Evolutionary conservation across 179 eudicot genomes (phyloP), one percentile per base, ranked within the genome.

Genomic region (Dionaea muscipula): DNA sequence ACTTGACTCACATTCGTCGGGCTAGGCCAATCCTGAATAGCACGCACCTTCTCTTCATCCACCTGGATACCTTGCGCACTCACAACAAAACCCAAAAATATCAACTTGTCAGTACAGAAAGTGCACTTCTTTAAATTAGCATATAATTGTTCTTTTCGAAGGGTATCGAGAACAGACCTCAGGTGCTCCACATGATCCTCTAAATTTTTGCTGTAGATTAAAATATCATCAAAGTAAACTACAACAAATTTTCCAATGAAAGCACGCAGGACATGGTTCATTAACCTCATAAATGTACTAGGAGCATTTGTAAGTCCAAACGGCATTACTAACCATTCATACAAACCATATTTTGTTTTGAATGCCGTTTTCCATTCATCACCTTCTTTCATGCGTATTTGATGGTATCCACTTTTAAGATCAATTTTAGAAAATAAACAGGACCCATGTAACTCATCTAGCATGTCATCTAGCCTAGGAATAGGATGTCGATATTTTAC

Each of bases 141-240:
- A 55, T 23, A 55, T 12, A 55, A n/a, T 7, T 23, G 15, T 25
- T 55, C 20, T 39, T 26, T 4, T 26, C 48, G 39, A 0, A 55
- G 17, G 0, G 6, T 16, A 14, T 39, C 23, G 1, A 55, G 16
- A 20, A 8, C 39, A 26, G 1, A 1, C 1, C n/a, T 4, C 37
- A 51, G 16, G 15, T 51, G 39, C 15, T 26, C 1, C 1, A 51
- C 18, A 7, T 51, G 39, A n/a, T 48, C 53, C 1, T n/a, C 28
- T 26, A 1, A 3, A 31, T 21, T 24, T 1, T 15, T 4, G 15
- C 55, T 51, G n/a, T 51, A 51, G 7, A 47, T 17, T 8, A 47
- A 22, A 22, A 47, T 47, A 22, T 47, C 25, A 51, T 51, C 55
- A 51, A 51, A 31, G 15, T 51, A 51, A n/a, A n/a, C n/a, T n/a